Evolutionary conservation across 306 rosid species (phyloP).

Genomic region (Cicer chorassanicum): DNA sequence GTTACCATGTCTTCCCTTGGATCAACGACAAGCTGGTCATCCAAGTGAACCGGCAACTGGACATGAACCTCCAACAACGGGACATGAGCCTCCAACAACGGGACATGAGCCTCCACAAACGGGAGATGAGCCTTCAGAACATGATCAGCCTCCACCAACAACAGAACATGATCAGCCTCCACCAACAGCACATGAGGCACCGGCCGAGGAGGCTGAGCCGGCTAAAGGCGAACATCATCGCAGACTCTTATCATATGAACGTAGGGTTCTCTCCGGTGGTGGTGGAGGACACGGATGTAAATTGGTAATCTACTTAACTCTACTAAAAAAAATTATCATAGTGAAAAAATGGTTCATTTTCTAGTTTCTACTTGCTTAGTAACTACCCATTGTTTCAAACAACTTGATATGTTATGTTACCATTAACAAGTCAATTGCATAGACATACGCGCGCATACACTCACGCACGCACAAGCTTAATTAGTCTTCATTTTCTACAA

Average conservation of each 20-base stretch:
- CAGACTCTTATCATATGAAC: conserved; percentile 70
- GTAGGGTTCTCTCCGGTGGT: conserved; percentile 58
- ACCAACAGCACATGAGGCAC: background rate
- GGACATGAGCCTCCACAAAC: background rate
- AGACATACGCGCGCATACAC: no score
- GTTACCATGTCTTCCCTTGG: conserved; percentile 66
- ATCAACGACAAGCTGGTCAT: background rate
- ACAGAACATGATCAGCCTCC: background rate
- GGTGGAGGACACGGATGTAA: conserved; percentile 22
- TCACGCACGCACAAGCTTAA: no score
- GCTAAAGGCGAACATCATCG: conserved; percentile 49
- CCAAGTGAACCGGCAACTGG: background rate
- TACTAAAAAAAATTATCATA: background rate
- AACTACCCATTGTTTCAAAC: background rate
- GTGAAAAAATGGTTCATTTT: background rate
- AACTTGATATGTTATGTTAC: background rate
- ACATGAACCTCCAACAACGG: background rate
- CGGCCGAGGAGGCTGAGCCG: background rate
- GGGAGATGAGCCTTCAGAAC: background rate
- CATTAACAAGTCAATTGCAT: background rate
- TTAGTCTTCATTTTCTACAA: no score
- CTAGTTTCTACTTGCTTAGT: background rate
- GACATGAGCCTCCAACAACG: background rate
- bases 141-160: background rate
- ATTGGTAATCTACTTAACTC: conserved; percentile 46